Conservation (phyloP, 2,329 filamentous ascomycete species). For the Pestalotiopsis sp. region DNA sequence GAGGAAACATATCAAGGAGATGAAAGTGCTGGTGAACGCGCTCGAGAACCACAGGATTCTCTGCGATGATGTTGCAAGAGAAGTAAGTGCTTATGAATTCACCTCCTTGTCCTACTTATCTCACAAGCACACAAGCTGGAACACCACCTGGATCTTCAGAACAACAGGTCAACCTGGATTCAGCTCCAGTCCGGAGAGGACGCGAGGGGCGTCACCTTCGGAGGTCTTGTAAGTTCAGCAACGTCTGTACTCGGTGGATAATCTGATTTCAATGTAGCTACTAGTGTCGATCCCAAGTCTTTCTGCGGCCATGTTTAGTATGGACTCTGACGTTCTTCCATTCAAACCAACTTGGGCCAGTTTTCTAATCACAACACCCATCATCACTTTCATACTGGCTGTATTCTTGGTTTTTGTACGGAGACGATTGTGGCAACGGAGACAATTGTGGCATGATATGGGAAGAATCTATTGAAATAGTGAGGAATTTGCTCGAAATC, state of each 20-base stretch:
- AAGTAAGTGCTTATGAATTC: background rate
- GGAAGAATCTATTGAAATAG: too few relatives aligned
- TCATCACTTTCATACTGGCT: background rate
- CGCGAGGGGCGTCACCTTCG: too few relatives aligned
- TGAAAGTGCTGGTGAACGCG: background rate
- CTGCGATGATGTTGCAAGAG: background rate
- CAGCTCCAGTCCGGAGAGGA: too few relatives aligned
- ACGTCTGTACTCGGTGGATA: fast-evolving
- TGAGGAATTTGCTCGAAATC: too few relatives aligned
- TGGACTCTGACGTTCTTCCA: background rate
- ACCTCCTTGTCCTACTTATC: too few relatives aligned
- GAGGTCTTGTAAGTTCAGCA: too few relatives aligned
- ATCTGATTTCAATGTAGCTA: background rate
- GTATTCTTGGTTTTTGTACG: background rate
- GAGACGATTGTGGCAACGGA: background rate
- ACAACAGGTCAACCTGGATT: too few relatives aligned
- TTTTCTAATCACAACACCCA: background rate
- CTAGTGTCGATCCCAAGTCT: background rate
- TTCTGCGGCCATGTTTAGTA: background rate
- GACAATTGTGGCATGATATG: too few relatives aligned
- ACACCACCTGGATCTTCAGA: too few relatives aligned
- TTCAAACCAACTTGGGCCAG: background rate
- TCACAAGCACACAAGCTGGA: too few relatives aligned
- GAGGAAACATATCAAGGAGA: background rate
- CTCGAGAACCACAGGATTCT: background rate